These are phyloP conservation scores for Pholiota adiposa DNA, from an alignment of 1,284 basidiomycete genomes.

Conservation along the genomic window DNA sequence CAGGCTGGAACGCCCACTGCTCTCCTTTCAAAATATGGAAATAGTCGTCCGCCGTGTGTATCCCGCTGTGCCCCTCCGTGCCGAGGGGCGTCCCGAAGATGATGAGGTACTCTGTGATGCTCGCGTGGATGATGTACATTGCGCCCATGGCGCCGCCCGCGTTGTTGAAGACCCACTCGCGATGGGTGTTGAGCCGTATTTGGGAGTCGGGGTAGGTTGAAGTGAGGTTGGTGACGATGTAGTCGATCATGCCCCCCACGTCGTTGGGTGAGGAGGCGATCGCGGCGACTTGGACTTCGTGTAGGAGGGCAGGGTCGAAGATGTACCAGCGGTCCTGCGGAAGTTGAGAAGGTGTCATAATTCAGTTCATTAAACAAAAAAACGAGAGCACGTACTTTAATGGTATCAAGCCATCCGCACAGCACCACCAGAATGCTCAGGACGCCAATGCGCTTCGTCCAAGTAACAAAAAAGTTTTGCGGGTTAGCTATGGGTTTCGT, in stretches of 20 bases:
- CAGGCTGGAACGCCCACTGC: constrained; percentile 90
- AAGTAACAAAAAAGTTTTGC: constrained; percentile 38
- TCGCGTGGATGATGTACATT: constrained; percentile 97
- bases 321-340: constrained; percentile 66
- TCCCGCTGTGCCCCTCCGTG: constrained; percentile 93
- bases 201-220: constrained; percentile 61
- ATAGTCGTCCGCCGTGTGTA: constrained; percentile 97
- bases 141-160: constrained; percentile 98
- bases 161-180: constrained; percentile 97
- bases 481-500: constrained; percentile 6
- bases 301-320: constrained; percentile 67
- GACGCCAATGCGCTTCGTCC: constrained; percentile 48
- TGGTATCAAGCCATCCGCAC: constrained; percentile 57
- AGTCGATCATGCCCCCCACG: constrained; percentile 70
- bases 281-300: constrained; percentile 74
- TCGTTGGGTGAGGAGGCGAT: constrained; percentile 66
- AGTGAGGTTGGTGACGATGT: constrained; percentile 80
- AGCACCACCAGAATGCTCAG: constrained; percentile 44
- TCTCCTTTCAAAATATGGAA: constrained; percentile 95
- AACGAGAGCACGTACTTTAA: constrained; percentile 47
- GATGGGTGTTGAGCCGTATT: constrained; percentile 65
- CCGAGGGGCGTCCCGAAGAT: constrained; percentile 97
- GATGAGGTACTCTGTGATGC: constrained; percentile 92
- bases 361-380: background rate
- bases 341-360: background rate